Base-by-base conservation (phyloP, 345 rosid genomes). In the Pugionium cornutum region DNA sequence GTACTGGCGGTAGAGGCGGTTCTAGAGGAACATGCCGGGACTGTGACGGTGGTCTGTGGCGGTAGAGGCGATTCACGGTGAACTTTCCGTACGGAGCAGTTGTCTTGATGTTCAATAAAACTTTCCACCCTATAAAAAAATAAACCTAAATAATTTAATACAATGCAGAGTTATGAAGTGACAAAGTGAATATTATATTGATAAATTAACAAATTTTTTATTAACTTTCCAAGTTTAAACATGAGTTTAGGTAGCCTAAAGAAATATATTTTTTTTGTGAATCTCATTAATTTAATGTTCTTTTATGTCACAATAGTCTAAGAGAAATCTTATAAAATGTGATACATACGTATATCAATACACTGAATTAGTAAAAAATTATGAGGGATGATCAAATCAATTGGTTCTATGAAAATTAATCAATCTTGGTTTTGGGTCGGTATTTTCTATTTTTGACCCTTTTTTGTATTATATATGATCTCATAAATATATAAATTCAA, bases 71-170 rank as follows among this genome's bases (percentile, higher is more conserved):
- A 67, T 73, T 66, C 77, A 59, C 51, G 72, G 67, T 83, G 87
- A 65, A 66, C 74, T 67, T 76, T 73, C 51, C 85, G 81, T 62
- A 81, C 72, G 7, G 81, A 77, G 42, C 96, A 89, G 36, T 72
- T 81, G 68, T 89, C 96, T 77, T 89, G 96, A 64, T 89, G 96
- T 42, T 89, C 96, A 5, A 89, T 89, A 70, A 87, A 89, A 77
- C 91, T 89, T 81, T 89, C 94, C 35, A 87, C 94, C 80, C 94
- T 89, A 65, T 36, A 34, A 54, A 62, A 7, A 42, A 46, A 33
- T 25, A 37, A 67, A 53, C 63, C 31, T 60, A 49, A 10, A 56
- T 42, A 27, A 49, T 26, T 68, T 9, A 33, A 37, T 46, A 50
- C 41, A n/a, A 48, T 35, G 80, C 70, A 81, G 82, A 74, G 80